Conservation (phyloP, 768 basidiomycete genomes). For the Neoboletus brunneissimus region DNA sequence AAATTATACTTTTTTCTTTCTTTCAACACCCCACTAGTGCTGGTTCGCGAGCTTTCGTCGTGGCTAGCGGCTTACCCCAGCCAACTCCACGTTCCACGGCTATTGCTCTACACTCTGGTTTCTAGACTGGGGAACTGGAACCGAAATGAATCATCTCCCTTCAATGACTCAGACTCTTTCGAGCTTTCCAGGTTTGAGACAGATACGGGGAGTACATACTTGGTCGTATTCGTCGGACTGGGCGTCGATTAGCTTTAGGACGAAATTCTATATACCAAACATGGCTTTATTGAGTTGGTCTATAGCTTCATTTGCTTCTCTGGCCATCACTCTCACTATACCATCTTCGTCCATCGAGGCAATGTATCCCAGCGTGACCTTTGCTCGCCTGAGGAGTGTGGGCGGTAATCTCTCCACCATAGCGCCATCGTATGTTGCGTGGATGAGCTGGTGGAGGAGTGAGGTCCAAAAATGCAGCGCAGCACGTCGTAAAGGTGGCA, state of each 20-base stretch:
- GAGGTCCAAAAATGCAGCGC: constrained; percentile 80
- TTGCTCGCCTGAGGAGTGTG: constrained; percentile 46
- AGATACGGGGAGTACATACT: constrained; percentile 77
- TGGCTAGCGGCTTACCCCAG: constrained; percentile 23
- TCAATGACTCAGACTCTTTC: constrained; percentile 76
- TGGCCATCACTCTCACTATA: constrained; percentile 72
- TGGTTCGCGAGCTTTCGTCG: constrained; percentile 28
- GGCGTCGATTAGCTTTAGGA: background rate
- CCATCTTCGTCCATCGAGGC: constrained; percentile 68
- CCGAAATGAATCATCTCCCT: constrained; percentile 62
- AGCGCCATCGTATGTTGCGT: constrained; percentile 45
- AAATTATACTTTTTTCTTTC: background rate
- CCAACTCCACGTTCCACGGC: constrained; percentile 23
- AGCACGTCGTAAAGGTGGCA: constrained; percentile 80
- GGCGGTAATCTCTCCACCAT: constrained; percentile 20
- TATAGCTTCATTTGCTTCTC: constrained; percentile 59
- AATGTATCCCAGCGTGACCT: constrained; percentile 65
- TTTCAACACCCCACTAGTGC: background rate
- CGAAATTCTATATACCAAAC: constrained; percentile 28
- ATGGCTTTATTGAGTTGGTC: constrained; percentile 47
- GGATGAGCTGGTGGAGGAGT: constrained; percentile 59
- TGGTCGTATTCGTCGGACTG: background rate
- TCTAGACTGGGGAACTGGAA: constrained; percentile 31
- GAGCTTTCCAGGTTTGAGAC: constrained; percentile 73
- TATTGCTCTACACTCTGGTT: constrained; percentile 7